These are phyloP conservation scores for Cupressus sempervirens DNA, from an alignment of 75 land plant species.

Conservation along the genomic window DNA sequence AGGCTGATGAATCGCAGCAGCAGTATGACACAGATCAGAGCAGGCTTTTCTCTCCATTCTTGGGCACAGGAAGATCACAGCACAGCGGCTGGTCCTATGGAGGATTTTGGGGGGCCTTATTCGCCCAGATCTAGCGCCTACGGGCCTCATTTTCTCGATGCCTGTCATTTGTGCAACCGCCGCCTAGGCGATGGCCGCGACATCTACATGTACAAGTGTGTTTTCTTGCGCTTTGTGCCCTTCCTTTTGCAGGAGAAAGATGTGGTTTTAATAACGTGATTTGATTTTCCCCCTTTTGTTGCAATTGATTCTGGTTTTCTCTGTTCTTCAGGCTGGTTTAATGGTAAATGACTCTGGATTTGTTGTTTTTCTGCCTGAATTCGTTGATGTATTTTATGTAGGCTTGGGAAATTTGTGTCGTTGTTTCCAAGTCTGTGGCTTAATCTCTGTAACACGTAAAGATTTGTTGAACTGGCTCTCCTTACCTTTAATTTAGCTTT, in stretches of 20 bases:
- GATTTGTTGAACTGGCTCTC: no score
- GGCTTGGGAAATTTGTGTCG: no score
- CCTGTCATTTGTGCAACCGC: constrained; percentile 45
- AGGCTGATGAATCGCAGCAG: constrained; percentile 19
- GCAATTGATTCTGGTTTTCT: no score
- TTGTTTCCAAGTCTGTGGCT: no score
- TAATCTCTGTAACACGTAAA: no score
- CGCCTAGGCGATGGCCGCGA: constrained; percentile 43
- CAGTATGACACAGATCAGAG: constrained; percentile 23
- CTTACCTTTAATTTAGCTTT: no score
- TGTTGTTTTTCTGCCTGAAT: no score
- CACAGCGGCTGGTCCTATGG: neutral
- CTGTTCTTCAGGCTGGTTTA: no score
- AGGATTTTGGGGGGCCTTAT: neutral
- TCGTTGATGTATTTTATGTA: no score
- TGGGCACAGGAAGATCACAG: neutral
- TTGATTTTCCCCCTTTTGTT: no score
- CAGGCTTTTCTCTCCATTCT: constrained; percentile 5
- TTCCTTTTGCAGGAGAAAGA: neutral
- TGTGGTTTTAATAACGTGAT: neutral
- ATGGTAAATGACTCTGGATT: no score
- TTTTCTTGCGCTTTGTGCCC: neutral
- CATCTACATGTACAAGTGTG: constrained; percentile 62
- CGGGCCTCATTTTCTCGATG: constrained; percentile 25
- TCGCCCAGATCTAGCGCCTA: neutral